Base-by-base conservation (phyloP, 2,329 filamentous ascomycete species). In the Colletotrichum noveboracense region DNA sequence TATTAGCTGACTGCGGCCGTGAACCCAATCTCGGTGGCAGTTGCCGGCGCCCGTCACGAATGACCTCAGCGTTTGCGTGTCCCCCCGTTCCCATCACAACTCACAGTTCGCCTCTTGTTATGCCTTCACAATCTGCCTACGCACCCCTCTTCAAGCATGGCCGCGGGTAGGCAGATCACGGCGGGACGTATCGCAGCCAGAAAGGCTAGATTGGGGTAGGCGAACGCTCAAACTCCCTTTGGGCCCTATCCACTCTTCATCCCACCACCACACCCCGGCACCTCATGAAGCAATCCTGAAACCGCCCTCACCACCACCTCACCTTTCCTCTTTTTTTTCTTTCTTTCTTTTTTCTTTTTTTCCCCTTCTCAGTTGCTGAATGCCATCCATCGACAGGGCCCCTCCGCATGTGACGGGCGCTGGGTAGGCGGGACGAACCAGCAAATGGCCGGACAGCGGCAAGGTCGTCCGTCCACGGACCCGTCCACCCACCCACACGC, bases 221-320 rank as follows among this genome's bases (percentile, higher is more conserved):
- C 32, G 28, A 48, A 30, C 48, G 71, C 66, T 74, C 58, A 64
- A 58, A 58, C 66, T 60, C 56, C 43, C 18, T 74, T 66, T 60
- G 58, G 34, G 66, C 66, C 43, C 55, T 56, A 62, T 66, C 62
- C 69, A 64, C 56, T 16, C 62, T 68, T 48, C 68, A 73, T 74
- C 24, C 66, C 71, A 66, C 65, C 70, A 74, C 70, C 77, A 38
- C 77, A 38, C 76, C 77, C 77, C 75, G 61, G 79, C 77, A 77
- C 70, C 72, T 79, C 79, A 78, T 87, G 85, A 86, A 84, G 84
- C 85, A 86, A 79, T 82, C 79, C 82, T 86, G 85, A 86, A 87
- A 87, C 85, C 74, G 76, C 67, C 76, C 74, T 56, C 77, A 70
- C 60, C 64, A 66, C 55, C 62, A 70, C 28, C 58, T 52, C 28